Conservation (phyloP, 2,329 filamentous ascomycete genomes). For the Balansia obtecta region DNA sequence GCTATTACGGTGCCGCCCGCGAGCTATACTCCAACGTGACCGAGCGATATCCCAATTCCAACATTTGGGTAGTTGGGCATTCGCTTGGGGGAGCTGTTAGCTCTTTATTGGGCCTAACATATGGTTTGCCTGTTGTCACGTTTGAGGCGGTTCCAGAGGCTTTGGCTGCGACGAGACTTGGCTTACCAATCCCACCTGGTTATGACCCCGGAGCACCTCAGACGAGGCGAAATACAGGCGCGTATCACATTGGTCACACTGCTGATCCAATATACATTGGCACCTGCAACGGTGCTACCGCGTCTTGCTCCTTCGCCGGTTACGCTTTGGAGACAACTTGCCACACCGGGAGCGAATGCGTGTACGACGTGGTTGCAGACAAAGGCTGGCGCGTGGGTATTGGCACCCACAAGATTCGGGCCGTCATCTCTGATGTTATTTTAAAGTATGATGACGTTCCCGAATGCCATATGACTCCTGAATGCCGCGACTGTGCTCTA, state of each 20-base stretch:
- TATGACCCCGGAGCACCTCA: slow-evolving; percentile 60
- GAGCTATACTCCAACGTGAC: slow-evolving; percentile 91
- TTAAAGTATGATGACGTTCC: slow-evolving; percentile 72
- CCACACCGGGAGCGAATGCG: slow-evolving; percentile 76
- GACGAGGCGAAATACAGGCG: slow-evolving; percentile 57
- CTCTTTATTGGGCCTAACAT: slow-evolving; percentile 81
- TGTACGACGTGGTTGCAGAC: slow-evolving; percentile 85
- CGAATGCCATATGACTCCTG: slow-evolving; percentile 59
- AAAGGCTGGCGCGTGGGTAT: slow-evolving; percentile 87
- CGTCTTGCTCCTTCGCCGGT: slow-evolving; percentile 79
- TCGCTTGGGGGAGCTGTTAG: slow-evolving; percentile 84
- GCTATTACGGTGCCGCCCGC: slow-evolving; percentile 80
- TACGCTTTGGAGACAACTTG: slow-evolving; percentile 93
- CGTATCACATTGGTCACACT: slow-evolving; percentile 88
- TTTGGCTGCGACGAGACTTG: slow-evolving; percentile 70
- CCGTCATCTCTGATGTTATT: slow-evolving; percentile 80
- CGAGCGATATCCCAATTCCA: slow-evolving; percentile 69
- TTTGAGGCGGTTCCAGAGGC: slow-evolving; percentile 92
- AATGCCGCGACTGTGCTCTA: slow-evolving; percentile 78
- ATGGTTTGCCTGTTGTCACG: slow-evolving; percentile 79
- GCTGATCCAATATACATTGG: slow-evolving; percentile 94
- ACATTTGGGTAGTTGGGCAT: slow-evolving; percentile 84
- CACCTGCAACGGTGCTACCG: slow-evolving; percentile 80
- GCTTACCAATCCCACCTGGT: slow-evolving; percentile 74
- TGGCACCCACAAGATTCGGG: slow-evolving; percentile 79